These are phyloP conservation scores for Flueggea neowawraea DNA, from an alignment of 441 rosid species.

Conservation along the genomic window DNA sequence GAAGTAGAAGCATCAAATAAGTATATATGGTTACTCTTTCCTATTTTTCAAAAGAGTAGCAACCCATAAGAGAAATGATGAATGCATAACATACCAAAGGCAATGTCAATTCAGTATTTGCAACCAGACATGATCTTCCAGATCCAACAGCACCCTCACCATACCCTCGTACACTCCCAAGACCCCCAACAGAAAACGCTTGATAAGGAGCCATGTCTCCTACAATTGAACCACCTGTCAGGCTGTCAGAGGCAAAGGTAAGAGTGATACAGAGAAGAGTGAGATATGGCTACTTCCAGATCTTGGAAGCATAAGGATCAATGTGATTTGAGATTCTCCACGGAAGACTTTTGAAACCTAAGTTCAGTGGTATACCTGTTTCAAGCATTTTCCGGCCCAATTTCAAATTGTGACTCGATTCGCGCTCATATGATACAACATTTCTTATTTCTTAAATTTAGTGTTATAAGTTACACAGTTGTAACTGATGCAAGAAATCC, in stretches of 20 bases:
- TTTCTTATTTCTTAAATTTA: too few relatives aligned
- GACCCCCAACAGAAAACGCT: conserved; percentile 93
- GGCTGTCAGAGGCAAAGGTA: conserved; percentile 42
- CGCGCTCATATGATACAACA: too few relatives aligned
- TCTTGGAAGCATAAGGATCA: too few relatives aligned
- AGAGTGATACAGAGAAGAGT: conserved; percentile 15
- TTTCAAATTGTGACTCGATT: too few relatives aligned
- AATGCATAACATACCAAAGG: conserved; percentile 56
- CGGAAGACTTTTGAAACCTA: too few relatives aligned
- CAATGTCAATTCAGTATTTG: conserved; percentile 73
- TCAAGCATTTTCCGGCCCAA: too few relatives aligned
- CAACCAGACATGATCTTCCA: conserved; percentile 87
- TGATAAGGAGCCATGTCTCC: conserved; percentile 99
- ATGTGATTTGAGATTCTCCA: too few relatives aligned
- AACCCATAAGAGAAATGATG: background rate
- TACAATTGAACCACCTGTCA: conserved; percentile 96
- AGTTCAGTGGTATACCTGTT: too few relatives aligned
- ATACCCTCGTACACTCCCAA: conserved; percentile 88
- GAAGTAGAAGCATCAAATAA: too few relatives aligned
- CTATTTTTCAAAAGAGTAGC: background rate
- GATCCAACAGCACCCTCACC: conserved; percentile 97
- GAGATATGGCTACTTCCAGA: background rate
- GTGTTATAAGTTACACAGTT: too few relatives aligned
- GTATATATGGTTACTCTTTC: background rate
- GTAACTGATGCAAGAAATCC: too few relatives aligned